phyloP scores from a whole-genome alignment of 1,139 yeast genomes.

The Sugiyamaella paludigena region DNA sequence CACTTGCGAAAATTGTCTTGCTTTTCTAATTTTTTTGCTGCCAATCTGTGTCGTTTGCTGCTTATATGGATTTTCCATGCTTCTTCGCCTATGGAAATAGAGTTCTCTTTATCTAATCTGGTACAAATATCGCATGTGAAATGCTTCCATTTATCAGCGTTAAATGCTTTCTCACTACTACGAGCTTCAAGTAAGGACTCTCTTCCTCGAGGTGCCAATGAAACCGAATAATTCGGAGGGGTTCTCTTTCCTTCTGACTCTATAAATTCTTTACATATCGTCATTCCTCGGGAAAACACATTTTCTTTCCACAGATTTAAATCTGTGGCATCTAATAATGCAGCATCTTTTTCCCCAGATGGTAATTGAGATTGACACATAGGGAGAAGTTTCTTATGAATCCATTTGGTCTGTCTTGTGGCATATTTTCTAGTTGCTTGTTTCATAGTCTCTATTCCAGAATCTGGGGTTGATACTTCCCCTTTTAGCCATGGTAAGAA shows the following conservation, averaged over 20 bases:
- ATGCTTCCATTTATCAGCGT: constrained; percentile 62
- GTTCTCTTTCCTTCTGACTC: constrained; percentile 6
- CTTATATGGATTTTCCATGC: constrained; percentile 66
- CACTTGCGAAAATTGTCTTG: constrained; percentile 10
- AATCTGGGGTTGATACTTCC: constrained; percentile 32
- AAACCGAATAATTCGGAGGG: constrained; percentile 20
- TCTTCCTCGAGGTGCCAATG: constrained; percentile 49
- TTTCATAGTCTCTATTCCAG: constrained; percentile 75
- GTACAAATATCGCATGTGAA: constrained; percentile 63
- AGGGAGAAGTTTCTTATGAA: constrained; percentile 63
- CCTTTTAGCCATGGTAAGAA: constrained; percentile 72
- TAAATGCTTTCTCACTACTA: constrained; percentile 29
- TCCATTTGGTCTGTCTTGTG: constrained; percentile 90
- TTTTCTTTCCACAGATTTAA: constrained; percentile 54
- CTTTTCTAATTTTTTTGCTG: constrained; percentile 13
- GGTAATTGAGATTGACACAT: constrained; percentile 52
- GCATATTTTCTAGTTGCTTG: constrained; percentile 83
- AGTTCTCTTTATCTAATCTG: constrained; percentile 52
- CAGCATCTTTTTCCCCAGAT: constrained; percentile 60
- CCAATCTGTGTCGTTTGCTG: constrained; percentile 46
- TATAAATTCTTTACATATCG: constrained; percentile 49
- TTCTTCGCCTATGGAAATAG: constrained; percentile 70
- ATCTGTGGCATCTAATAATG: constrained; percentile 74
- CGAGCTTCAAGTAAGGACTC: constrained; percentile 35
- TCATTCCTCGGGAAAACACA: constrained; percentile 57